Conservation (phyloP, 177 flowering plant species). For the Vitis hybrid region DNA sequence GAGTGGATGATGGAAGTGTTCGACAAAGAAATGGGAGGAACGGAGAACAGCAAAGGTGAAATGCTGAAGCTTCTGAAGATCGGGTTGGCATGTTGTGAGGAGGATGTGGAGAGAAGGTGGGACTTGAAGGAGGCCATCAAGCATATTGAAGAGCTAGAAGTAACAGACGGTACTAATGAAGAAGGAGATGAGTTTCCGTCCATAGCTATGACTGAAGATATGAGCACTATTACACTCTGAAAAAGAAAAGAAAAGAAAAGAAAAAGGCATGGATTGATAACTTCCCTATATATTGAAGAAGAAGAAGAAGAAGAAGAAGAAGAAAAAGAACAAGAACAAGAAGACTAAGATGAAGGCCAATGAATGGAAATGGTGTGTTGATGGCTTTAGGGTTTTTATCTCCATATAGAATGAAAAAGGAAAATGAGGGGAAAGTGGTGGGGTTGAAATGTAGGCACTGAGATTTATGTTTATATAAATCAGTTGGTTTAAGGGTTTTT, state of each 20-base stretch:
- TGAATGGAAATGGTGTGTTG: too few relatives aligned
- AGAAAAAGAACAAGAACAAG: neutral
- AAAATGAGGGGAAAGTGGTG: too few relatives aligned
- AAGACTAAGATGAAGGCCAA: too few relatives aligned
- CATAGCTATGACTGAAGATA: neutral
- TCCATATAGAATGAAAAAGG: too few relatives aligned
- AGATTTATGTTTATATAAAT: too few relatives aligned
- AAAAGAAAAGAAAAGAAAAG: neutral
- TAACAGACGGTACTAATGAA: conserved; percentile 8
- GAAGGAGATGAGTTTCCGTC: neutral
- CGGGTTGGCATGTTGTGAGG: conserved; percentile 44
- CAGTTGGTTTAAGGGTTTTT: too few relatives aligned
- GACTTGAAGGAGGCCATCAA: conserved; percentile 28
- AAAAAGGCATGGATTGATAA: conserved; percentile 2
- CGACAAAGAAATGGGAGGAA: conserved; percentile 38
- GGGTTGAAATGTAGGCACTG: too few relatives aligned
- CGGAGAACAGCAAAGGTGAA: conserved; percentile 18
- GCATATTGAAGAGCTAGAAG: conserved; percentile 29
- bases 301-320: neutral
- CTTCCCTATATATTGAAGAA: neutral
- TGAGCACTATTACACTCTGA: neutral
- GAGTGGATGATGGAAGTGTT: conserved; percentile 30
- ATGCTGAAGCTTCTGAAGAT: conserved; percentile 42
- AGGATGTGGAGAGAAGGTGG: conserved; percentile 32
- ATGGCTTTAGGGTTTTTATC: too few relatives aligned